Percentiles rank a stretch among this genome's conserved stretches.
Conservation (phyloP, 1,139 yeast species). For the Blastobotrys illinoisensis region DNA sequence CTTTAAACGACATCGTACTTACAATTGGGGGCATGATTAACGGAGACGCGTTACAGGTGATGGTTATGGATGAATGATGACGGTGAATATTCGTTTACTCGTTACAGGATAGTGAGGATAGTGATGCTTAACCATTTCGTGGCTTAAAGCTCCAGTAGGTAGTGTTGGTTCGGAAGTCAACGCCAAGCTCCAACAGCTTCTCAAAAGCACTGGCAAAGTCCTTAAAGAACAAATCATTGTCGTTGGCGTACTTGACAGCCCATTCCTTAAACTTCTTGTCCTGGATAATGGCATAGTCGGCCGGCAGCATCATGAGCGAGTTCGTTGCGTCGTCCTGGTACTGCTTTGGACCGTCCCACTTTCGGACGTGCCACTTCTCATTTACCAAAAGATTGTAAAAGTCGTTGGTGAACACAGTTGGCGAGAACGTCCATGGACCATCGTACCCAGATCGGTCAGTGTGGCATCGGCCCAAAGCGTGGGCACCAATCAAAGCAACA, state of each 20-base stretch:
- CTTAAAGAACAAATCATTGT: slow-evolving; percentile 60
- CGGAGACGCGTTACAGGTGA: too few relatives aligned
- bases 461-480: slow-evolving; percentile 78
- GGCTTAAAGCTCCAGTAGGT: slow-evolving; percentile 48
- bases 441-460: slow-evolving; percentile 53
- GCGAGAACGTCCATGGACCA: slow-evolving; percentile 90
- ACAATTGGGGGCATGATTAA: too few relatives aligned
- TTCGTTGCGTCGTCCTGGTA: slow-evolving; percentile 68
- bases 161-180: slow-evolving; percentile 45
- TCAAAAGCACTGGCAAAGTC: slow-evolving; percentile 69
- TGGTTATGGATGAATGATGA: too few relatives aligned
- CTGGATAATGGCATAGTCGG: slow-evolving; percentile 70
- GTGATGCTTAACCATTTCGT: slow-evolving; percentile 12
- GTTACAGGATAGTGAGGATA: not conserved
- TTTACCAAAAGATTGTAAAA: slow-evolving; percentile 63
- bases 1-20: too few relatives aligned
- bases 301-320: slow-evolving; percentile 84
- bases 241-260: slow-evolving; percentile 67
- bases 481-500: slow-evolving; percentile 71
- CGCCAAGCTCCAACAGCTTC: slow-evolving; percentile 70
- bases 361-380: slow-evolving; percentile 65
- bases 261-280: slow-evolving; percentile 60
- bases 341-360: slow-evolving; percentile 78
- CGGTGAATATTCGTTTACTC: not conserved
- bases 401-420: slow-evolving; percentile 75